Conservation (phyloP, 768 basidiomycete genomes). For the Roridomyces roridus region DNA sequence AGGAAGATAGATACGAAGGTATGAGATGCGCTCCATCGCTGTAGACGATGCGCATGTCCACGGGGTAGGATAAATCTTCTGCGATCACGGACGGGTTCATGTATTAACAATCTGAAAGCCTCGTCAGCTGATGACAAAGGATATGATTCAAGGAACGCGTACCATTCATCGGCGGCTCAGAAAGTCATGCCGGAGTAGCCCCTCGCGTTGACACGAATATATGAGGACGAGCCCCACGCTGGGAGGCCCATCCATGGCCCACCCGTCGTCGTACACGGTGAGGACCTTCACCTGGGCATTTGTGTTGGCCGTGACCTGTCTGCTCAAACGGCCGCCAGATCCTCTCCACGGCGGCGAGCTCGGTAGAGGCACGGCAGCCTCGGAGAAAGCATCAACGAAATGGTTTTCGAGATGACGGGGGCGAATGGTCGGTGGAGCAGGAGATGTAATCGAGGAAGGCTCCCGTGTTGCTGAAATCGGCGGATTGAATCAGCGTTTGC, state of each 20-base stretch:
- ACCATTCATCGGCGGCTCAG: background rate
- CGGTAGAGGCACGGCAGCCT: slow-evolving; percentile 19
- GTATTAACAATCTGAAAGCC: background rate
- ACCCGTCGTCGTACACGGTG: slow-evolving; percentile 70
- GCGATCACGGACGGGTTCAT: too few species aligned
- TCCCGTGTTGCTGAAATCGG: background rate
- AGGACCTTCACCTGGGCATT: slow-evolving; percentile 62
- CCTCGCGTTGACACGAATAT: slow-evolving; percentile 22
- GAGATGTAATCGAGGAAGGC: background rate
- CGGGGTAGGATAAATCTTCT: too few species aligned
- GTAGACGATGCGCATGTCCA: too few species aligned
- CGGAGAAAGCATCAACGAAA: slow-evolving; percentile 30
- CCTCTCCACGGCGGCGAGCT: slow-evolving; percentile 50
- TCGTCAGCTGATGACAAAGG: background rate
- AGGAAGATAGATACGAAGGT: too few species aligned
- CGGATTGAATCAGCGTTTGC: slow-evolving; percentile 28
- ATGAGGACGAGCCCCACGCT: slow-evolving; percentile 65
- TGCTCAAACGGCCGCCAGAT: slow-evolving; percentile 64
- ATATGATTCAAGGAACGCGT: background rate
- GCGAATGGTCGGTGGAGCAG: too few species aligned
- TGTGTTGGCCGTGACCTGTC: slow-evolving; percentile 55
- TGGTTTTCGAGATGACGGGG: slow-evolving; percentile 35
- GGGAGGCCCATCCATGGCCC: slow-evolving; percentile 48
- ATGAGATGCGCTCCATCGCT: too few species aligned
- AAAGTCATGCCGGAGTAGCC: slow-evolving; percentile 19